Base-by-base conservation (phyloP, 768 basidiomycete genomes). In the Lactifluus subvellereus region DNA sequence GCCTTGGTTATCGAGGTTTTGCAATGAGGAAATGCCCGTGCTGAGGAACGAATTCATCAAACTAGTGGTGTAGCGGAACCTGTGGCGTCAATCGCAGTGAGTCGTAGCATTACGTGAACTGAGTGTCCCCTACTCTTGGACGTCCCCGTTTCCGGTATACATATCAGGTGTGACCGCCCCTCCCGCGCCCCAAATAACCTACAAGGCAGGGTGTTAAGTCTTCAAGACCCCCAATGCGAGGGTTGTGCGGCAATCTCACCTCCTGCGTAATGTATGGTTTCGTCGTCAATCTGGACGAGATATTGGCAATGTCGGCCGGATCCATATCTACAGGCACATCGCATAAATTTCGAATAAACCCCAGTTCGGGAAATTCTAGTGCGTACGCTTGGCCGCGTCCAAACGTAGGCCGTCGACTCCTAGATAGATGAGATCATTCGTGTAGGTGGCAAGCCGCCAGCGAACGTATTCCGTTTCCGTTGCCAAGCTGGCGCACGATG, bases 221-320 rank as follows among this genome's bases (percentile, higher is more conserved):
- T 5, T 6, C 32, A 47, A 27, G 2, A 4, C 0, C 1, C 0
- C 32, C 9, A 27, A 54, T n/a, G 0, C 2, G 16, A 49, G 16
- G 30, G 9, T 11, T 11, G 16, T 7, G 47, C 11, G 22, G 6
- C 11, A 48, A 33, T 14, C 58, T 37, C 22, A 75, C 74, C 69
- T 88, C 87, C 69, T 88, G 87, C 0, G 85, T 84, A 47, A 88
- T 80, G 67, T 87, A 88, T 0, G 80, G 79, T 5, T 38, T 69
- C 2, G 62, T 61, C 0, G 72, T 73, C 11, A 88, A 72, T 7
- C 78, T 75, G 4, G 75, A 68, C 2, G 78, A 66, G 66, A 87
- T 88, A 67, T 82, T 83, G 4, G 77, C 72, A 37, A 88, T 77
- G 69, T 86, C 84, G 0, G 61, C 69, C 0, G 80, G 72, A 2